Base-by-base conservation (phyloP, 2,329 filamentous ascomycete genomes). In the Colletotrichum kahawae region DNA sequence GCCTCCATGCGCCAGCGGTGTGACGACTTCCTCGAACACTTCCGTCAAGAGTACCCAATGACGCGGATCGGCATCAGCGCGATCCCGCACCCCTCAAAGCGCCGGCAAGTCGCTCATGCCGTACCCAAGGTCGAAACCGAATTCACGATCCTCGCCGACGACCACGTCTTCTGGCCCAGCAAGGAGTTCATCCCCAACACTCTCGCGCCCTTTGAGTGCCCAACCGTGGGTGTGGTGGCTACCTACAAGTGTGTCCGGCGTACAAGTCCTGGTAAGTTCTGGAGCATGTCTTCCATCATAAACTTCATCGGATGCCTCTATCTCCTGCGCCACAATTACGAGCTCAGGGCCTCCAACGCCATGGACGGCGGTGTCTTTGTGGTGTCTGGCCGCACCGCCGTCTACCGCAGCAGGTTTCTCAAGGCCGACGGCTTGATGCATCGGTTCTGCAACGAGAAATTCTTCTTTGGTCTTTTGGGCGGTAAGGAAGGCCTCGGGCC, bases 251-350 rank as follows among this genome's bases (percentile, higher is more conserved):
- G 85, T 0, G 89, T 90, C 8, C 82, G 83, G 7, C 86, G 89
- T 3, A 82, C 83, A 8, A 68, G 70, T 0, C 77, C 77, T 0
- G 80, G 81, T 5, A 34, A 81, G 2, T 51, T 51, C 43, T 82
- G 80, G 80, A 70, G 69, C 6, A 82, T 81, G 69, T 34, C 43
- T 1, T 82, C 82, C 0, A 81, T 88, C 67, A 86, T 86, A 80
- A 92, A 93, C 81, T 87, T 91, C 79, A 83, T 93, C 21, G 91
- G 89, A 0, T 88, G 88, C 34, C 80, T 87, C n/a, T 92, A 93
- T 79, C 86, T 93, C 1, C 87, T 90, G 77, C 88, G 91, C 0
- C 90, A 92, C 80, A 92, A 92, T 79, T 93, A 89, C 80, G 91
- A 93, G 79, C 89, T 90, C 67, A 86, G 88, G 1, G 84, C 89